phyloP scores from a whole-genome alignment of 208 protist species.

The Wallacemonas collosoma region DNA sequence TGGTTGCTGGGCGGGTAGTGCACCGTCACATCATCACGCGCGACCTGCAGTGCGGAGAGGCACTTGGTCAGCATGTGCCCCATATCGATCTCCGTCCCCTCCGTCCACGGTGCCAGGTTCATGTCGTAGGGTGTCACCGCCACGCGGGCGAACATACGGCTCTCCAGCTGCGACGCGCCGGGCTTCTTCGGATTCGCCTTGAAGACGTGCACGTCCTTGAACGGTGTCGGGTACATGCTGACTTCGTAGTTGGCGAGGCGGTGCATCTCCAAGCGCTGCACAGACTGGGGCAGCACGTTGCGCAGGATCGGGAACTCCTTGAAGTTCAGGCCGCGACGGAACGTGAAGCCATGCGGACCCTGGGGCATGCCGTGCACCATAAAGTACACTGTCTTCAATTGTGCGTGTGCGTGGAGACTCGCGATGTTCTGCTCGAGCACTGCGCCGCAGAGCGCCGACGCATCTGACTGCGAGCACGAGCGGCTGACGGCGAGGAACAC shows the following conservation, averaged over 20 bases:
- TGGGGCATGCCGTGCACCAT: constrained; percentile 68
- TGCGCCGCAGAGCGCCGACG: constrained; percentile 44
- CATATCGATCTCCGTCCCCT: constrained; percentile 70
- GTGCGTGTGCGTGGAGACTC: constrained; percentile 22
- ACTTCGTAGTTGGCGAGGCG: constrained; percentile 94
- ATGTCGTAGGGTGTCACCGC: constrained; percentile 89
- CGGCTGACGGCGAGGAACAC: constrained; percentile 65
- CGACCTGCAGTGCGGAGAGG: constrained; percentile 72
- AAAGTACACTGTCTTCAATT: constrained; percentile 64
- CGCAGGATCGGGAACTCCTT: constrained; percentile 92
- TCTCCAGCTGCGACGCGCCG: constrained; percentile 59
- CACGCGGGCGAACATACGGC: constrained; percentile 94
- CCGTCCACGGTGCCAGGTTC: constrained; percentile 70
- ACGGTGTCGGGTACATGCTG: constrained; percentile 73
- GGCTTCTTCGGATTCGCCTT: constrained; percentile 75
- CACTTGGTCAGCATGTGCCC: constrained; percentile 83
- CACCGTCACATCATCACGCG: constrained; percentile 64
- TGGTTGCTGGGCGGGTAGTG: constrained; percentile 78
- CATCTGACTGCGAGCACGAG: constrained; percentile 46
- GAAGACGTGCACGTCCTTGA: constrained; percentile 93
- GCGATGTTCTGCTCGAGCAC: constrained; percentile 52
- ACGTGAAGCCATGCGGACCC: constrained; percentile 93
- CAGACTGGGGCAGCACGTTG: constrained; percentile 95
- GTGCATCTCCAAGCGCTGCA: constrained; percentile 94
- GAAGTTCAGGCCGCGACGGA: constrained; percentile 74